A percentile compares a stretch with the other conserved stretches of the same genome.
Conservation (phyloP, 768 basidiomycete genomes). For the Gymnopilus dilepis region DNA sequence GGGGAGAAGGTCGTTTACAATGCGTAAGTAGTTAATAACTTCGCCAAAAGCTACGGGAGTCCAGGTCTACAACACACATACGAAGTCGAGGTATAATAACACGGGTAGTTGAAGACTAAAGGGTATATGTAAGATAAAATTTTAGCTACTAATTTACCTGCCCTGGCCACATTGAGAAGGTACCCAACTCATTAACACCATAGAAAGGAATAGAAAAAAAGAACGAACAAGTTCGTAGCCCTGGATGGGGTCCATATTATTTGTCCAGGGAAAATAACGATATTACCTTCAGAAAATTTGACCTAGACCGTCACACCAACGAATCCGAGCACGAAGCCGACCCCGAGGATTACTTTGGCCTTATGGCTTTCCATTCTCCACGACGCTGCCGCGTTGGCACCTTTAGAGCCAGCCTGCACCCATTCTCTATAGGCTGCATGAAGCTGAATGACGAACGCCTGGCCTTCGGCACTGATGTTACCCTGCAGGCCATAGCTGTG, state of each 20-base stretch:
- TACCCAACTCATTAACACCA: not conserved
- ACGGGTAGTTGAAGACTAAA: not conserved
- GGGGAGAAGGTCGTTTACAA: too few species aligned
- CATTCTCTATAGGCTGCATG: constrained; percentile 81
- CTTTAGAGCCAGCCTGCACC: constrained; percentile 58
- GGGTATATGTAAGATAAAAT: not conserved
- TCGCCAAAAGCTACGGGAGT: not conserved
- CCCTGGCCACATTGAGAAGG: too few species aligned
- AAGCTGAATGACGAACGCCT: constrained; percentile 81
- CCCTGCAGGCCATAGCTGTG: constrained; percentile 54
- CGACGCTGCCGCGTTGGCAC: constrained; percentile 44
- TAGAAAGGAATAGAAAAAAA: not conserved
- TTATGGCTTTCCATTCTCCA: not conserved
- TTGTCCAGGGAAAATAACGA: not conserved
- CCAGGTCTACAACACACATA: not conserved
- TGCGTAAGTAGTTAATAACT: not conserved
- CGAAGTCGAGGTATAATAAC: not conserved
- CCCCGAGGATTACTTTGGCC: not conserved
- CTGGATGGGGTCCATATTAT: not conserved
- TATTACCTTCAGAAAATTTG: not conserved
- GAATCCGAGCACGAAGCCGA: not conserved
- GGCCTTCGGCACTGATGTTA: constrained; percentile 67
- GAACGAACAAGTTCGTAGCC: not conserved
- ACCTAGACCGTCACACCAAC: not conserved
- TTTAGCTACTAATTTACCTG: not conserved